Conservation (phyloP, 2,329 filamentous ascomycete genomes). For the Xylariaceae sp. region DNA sequence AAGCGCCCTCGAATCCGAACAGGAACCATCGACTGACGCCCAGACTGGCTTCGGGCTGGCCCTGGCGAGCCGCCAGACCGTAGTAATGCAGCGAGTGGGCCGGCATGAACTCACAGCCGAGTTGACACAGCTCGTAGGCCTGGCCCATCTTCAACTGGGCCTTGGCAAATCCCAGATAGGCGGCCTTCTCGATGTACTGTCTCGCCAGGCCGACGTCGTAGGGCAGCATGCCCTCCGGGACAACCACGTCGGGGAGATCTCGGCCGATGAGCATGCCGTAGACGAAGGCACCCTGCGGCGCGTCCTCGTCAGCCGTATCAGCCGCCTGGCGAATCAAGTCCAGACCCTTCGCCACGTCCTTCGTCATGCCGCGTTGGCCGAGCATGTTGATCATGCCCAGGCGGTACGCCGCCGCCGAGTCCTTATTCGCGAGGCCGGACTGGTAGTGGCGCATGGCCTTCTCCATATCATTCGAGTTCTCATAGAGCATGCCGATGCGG, state of each 20-base stretch:
- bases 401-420: slow-evolving; percentile 81
- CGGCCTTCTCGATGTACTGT: slow-evolving; percentile 92
- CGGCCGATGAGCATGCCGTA: slow-evolving; percentile 90
- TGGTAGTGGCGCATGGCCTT: slow-evolving; percentile 92
- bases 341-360: slow-evolving; percentile 72
- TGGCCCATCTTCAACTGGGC: slow-evolving; percentile 96
- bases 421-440: slow-evolving; percentile 68
- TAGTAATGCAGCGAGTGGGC: slow-evolving; percentile 94
- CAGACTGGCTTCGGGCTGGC: slow-evolving; percentile 88
- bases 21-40: slow-evolving; percentile 98
- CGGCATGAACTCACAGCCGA: slow-evolving; percentile 92
- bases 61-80: slow-evolving; percentile 83
- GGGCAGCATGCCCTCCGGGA: slow-evolving; percentile 66
- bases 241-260: slow-evolving; percentile 82
- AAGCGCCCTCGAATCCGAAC: slow-evolving; percentile 86
- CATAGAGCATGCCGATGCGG: slow-evolving; percentile 96
- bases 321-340: slow-evolving; percentile 80
- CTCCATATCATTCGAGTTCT: slow-evolving; percentile 84
- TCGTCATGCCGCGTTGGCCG: slow-evolving; percentile 83
- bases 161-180: slow-evolving; percentile 91
- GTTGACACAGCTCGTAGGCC: slow-evolving; percentile 87
- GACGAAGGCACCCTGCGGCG: slow-evolving; percentile 91
- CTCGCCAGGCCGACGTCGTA: slow-evolving; percentile 68
- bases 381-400: slow-evolving; percentile 97
- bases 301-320: slow-evolving; percentile 87